Evolutionary conservation across 1,139 yeast genomes (phyloP).

Genomic region (Kurtzmaniella quercitrusa): DNA sequence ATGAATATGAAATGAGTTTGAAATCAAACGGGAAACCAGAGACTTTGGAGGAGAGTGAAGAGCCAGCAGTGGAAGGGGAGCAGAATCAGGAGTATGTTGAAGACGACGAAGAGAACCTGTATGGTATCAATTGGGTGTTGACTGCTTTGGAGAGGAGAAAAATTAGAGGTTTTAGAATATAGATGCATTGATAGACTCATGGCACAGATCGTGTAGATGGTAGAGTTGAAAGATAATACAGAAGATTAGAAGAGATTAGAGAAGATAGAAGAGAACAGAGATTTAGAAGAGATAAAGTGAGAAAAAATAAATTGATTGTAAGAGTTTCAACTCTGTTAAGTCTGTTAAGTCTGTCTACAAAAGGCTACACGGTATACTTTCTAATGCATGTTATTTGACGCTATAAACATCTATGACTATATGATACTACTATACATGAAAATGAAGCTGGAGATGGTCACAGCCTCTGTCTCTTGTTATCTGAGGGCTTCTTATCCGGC

Average conservation of each 20-base stretch:
- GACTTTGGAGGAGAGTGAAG: conserved; percentile 8
- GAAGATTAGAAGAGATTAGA: too few relatives aligned
- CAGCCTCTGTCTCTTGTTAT: conserved; percentile 4
- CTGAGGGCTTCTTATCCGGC: conserved; percentile 30
- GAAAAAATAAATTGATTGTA: too few relatives aligned
- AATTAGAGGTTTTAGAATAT: conserved; percentile 46
- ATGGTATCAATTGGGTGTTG: conserved; percentile 72
- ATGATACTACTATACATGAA: too few relatives aligned
- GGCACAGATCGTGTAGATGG: too few relatives aligned
- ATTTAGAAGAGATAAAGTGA: not conserved
- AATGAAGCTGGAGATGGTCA: not conserved
- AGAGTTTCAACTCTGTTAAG: too few relatives aligned
- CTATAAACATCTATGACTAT: not conserved
- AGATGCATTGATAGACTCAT: too few relatives aligned
- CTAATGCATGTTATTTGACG: not conserved
- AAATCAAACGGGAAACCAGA: conserved; percentile 7
- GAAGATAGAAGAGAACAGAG: not conserved
- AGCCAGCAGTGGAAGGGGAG: conserved; percentile 20
- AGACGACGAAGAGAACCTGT: conserved; percentile 25
- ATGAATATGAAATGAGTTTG: conserved; percentile 49
- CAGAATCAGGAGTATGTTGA: too few relatives aligned
- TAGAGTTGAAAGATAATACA: too few relatives aligned
- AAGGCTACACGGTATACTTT: not conserved
- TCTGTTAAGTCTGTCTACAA: too few relatives aligned
- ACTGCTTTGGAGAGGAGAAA: conserved; percentile 69